Evolutionary conservation across 345 rosid species (phyloP).

Genomic region (Hevea brasiliensis): DNA sequence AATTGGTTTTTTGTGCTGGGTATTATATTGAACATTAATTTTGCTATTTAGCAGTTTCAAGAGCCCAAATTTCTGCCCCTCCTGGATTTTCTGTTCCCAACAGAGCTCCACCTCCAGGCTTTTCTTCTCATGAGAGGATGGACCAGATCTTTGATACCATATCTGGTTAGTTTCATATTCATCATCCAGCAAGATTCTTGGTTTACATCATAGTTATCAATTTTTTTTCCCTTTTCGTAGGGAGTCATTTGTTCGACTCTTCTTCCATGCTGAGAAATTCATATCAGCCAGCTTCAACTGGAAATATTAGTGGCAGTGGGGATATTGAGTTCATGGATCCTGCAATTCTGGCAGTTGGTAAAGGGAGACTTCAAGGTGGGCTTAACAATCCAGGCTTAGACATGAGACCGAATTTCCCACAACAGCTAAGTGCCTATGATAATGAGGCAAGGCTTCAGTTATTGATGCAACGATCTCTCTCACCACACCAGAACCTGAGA

Average conservation of each 20-base stretch:
- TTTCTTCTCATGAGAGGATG: slow-evolving; percentile 63
- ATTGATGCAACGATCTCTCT: slow-evolving; percentile 64
- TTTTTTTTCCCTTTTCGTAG: slow-evolving; percentile 29
- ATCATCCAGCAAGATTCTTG: not conserved
- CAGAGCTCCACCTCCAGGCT: slow-evolving; percentile 93
- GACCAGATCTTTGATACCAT: slow-evolving; percentile 46
- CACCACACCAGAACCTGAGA: slow-evolving; percentile 55
- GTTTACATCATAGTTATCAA: not conserved
- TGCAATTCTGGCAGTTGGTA: slow-evolving; percentile 92
- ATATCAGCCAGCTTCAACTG: slow-evolving; percentile 41
- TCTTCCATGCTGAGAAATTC: slow-evolving; percentile 53
- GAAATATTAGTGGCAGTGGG: slow-evolving; percentile 41
- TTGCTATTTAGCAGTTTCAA: slow-evolving; percentile 38
- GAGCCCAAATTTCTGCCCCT: slow-evolving; percentile 73
- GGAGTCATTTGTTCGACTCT: slow-evolving; percentile 51
- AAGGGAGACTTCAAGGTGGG: slow-evolving; percentile 63
- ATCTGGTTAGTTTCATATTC: slow-evolving; percentile 47
- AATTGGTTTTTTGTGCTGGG: not conserved
- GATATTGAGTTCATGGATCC: slow-evolving; percentile 91
- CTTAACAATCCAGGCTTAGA: slow-evolving; percentile 53
- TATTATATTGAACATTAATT: not conserved
- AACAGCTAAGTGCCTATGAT: slow-evolving; percentile 51
- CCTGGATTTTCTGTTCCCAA: slow-evolving; percentile 84
- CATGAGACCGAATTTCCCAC: slow-evolving; percentile 49
- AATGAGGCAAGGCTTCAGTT: slow-evolving; percentile 63